phyloP scores from a whole-genome alignment of 2,329 filamentous ascomycete genomes.

The Magnaporthiopsis rhizophila region DNA sequence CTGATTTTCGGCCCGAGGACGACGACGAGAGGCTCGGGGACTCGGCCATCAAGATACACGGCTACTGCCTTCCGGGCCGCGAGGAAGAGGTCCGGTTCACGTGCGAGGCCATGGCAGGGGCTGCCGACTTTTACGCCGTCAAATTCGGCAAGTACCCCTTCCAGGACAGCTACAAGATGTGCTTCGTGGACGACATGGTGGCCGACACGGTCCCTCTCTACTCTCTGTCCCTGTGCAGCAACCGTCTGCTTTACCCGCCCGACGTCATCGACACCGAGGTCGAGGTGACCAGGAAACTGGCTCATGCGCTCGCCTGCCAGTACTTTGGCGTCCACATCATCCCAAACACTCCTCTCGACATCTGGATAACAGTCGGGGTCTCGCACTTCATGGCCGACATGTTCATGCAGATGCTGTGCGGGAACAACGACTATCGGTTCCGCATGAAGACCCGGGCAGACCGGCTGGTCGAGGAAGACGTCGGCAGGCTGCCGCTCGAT shows the following conservation, averaged over 20 bases:
- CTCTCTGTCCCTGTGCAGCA: conserved; percentile 82
- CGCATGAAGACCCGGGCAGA: conserved; percentile 82
- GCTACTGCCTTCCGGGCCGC: conserved; percentile 81
- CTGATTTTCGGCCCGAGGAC: conserved; percentile 80
- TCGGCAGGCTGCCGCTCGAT: conserved; percentile 72
- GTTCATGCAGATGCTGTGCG: conserved; percentile 83
- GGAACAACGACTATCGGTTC: conserved; percentile 91
- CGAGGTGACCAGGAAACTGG: conserved; percentile 69
- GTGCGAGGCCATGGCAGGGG: conserved; percentile 73
- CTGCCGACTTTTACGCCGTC: conserved; percentile 85
- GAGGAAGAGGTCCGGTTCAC: conserved; percentile 79
- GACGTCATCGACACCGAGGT: conserved; percentile 81
- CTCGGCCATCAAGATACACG: conserved; percentile 81
- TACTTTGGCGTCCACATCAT: conserved; percentile 94
- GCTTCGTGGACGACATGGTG: conserved; percentile 85
- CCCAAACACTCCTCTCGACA: conserved; percentile 69
- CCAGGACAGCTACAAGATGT: conserved; percentile 74
- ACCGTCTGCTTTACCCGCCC: conserved; percentile 73
- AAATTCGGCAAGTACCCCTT: conserved; percentile 89
- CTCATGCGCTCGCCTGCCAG: conserved; percentile 80
- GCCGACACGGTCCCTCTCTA: conserved; percentile 69
- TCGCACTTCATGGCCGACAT: conserved; percentile 93
- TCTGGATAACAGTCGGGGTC: conserved; percentile 84
- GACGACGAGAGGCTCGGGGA: conserved; percentile 86
- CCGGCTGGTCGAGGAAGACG: conserved; percentile 70